These are phyloP conservation scores for sorghum (Sorghum bicolor) DNA, from an alignment of 176 grass and related monocot genomes.

Conservation along the genomic window DNA sequence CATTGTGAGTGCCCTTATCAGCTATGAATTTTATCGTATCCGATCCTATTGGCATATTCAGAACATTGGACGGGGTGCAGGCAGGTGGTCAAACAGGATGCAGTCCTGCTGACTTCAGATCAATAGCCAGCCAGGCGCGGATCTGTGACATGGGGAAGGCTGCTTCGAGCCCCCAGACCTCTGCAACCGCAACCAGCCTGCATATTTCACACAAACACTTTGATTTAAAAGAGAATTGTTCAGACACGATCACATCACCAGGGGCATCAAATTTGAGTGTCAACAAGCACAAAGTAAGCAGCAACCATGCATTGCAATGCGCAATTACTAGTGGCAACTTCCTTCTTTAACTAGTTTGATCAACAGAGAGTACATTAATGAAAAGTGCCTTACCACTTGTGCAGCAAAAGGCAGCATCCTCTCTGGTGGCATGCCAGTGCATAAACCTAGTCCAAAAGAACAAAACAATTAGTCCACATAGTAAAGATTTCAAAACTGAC, in stretches of 20 bases:
- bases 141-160: conserved; percentile 46
- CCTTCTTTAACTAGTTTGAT: background rate
- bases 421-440: conserved; percentile 61
- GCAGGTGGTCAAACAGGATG: background rate
- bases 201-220: background rate
- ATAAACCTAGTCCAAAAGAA: conserved; percentile 50
- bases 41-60: background rate
- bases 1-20: no score
- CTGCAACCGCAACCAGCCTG: conserved; percentile 66
- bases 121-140: conserved; percentile 32
- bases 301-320: background rate
- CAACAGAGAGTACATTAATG: background rate
- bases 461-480: background rate
- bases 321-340: background rate
- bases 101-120: background rate
- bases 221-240: background rate
- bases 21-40: background rate
- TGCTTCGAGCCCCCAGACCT: conserved; percentile 69
- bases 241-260: background rate
- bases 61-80: background rate
- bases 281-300: background rate
- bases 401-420: conserved; percentile 90
- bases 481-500: background rate
- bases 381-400: conserved; percentile 50
- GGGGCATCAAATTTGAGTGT: background rate